Conservation (phyloP, 1,284 basidiomycete genomes). For the Cutaneotrichosporon sp. region DNA sequence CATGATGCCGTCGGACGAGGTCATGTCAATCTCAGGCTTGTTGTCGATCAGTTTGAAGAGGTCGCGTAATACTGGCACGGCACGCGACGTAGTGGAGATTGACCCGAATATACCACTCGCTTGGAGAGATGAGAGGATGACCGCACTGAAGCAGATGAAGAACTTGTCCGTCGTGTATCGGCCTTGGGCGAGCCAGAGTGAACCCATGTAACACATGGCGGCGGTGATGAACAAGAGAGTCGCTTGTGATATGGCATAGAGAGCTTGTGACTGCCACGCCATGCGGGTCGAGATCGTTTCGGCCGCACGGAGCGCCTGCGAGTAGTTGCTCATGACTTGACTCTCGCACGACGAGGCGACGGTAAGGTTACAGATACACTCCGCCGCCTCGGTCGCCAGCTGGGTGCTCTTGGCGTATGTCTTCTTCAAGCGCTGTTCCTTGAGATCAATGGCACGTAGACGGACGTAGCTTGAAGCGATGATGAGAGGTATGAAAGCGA, state of each 20-base stretch:
- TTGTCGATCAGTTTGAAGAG: conserved; percentile 78
- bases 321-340: conserved; percentile 72
- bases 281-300: conserved; percentile 63
- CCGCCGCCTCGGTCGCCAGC: conserved; percentile 83
- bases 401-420: conserved; percentile 82
- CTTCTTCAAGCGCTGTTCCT: conserved; percentile 82
- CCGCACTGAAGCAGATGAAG: conserved; percentile 75
- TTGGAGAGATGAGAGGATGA: conserved; percentile 41
- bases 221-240: conserved; percentile 79
- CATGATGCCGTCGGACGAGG: conserved; percentile 69
- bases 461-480: conserved; percentile 85
- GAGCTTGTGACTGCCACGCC: conserved; percentile 68
- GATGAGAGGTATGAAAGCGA: conserved; percentile 79
- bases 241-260: conserved; percentile 79
- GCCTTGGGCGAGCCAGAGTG: conserved; percentile 57
- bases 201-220: conserved; percentile 60
- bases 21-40: conserved; percentile 70
- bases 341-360: conserved; percentile 80
- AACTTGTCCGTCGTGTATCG: conserved; percentile 66
- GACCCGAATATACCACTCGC: conserved; percentile 73
- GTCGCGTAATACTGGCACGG: conserved; percentile 72
- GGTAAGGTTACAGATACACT: conserved; percentile 71
- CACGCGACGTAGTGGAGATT: conserved; percentile 89
- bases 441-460: conserved; percentile 65
- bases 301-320: conserved; percentile 69